A percentile compares a stretch with the other conserved stretches of the same genome.
These are phyloP conservation scores for Passiflora organensis DNA, from an alignment of 345 rosid genomes.

Conservation along the genomic window DNA sequence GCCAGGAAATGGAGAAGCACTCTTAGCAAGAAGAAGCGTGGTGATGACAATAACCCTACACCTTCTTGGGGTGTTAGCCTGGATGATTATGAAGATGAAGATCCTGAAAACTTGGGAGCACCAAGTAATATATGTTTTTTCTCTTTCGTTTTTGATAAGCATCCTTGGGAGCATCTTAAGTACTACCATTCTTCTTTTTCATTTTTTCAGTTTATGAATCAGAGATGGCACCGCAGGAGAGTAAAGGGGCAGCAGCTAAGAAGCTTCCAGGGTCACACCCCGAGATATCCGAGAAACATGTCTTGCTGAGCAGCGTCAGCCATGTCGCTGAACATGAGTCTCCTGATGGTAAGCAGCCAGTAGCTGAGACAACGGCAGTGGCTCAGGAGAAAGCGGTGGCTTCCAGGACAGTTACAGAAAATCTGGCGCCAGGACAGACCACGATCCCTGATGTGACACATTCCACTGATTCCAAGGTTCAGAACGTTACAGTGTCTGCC, in stretches of 20 bases:
- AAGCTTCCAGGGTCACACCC: constrained; percentile 42
- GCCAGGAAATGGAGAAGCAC: constrained; percentile 51
- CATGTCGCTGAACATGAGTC: too few relatives aligned
- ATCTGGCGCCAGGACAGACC: constrained; percentile 47
- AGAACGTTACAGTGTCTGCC: constrained; percentile 35
- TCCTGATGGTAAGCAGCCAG: too few relatives aligned
- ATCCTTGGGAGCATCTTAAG: too few relatives aligned
- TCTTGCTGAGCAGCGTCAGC: constrained; percentile 29
- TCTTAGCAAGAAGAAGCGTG: constrained; percentile 52
- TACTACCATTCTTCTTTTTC: background rate
- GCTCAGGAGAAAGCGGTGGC: background rate
- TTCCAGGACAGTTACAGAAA: constrained; percentile 36
- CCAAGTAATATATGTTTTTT: constrained; percentile 48
- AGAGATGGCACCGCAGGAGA: constrained; percentile 52
- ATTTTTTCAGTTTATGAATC: constrained; percentile 68
- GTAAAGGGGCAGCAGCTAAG: too few relatives aligned
- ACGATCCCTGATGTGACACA: constrained; percentile 40
- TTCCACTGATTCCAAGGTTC: constrained; percentile 43
- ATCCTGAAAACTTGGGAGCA: constrained; percentile 66
- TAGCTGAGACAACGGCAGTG: background rate
- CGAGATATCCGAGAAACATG: constrained; percentile 41
- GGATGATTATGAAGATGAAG: constrained; percentile 44
- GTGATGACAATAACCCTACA: constrained; percentile 36
- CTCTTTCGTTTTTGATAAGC: too few relatives aligned
- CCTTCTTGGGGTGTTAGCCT: constrained; percentile 41